Evolutionary conservation across 1,139 yeast genomes (phyloP).

Genomic region (Pichia sp.): DNA sequence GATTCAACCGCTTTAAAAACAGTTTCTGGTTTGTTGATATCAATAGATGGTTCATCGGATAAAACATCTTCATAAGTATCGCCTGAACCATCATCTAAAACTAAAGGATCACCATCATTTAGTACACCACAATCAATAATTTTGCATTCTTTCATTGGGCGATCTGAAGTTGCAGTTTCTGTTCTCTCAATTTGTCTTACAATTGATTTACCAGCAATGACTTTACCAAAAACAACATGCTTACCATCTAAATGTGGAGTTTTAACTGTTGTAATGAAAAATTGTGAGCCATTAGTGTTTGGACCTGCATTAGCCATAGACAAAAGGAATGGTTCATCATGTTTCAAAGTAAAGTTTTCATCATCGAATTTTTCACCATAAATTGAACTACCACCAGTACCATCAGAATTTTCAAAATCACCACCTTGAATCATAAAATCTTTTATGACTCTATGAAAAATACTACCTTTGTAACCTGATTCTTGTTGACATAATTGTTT

Average conservation of each 20-base stretch:
- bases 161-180: slow-evolving; percentile 57
- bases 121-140: slow-evolving; percentile 79
- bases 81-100: slow-evolving; percentile 72
- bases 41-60: slow-evolving; percentile 66
- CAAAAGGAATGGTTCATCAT: slow-evolving; percentile 78
- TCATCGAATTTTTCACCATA: slow-evolving; percentile 95
- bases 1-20: slow-evolving; percentile 60
- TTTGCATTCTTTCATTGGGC: slow-evolving; percentile 58
- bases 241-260: slow-evolving; percentile 80
- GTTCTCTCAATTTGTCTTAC: slow-evolving; percentile 72
- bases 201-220: slow-evolving; percentile 73
- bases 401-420: slow-evolving; percentile 84
- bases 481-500: slow-evolving; percentile 88
- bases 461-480: slow-evolving; percentile 77
- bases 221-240: slow-evolving; percentile 94
- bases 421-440: slow-evolving; percentile 96
- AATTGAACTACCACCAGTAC: slow-evolving; percentile 93
- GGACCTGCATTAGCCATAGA: slow-evolving; percentile 98
- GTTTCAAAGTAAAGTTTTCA: slow-evolving; percentile 72
- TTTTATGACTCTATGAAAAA: slow-evolving; percentile 89
- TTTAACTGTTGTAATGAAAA: slow-evolving; percentile 72
- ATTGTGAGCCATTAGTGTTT: slow-evolving; percentile 92
- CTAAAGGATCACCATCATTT: slow-evolving; percentile 44
- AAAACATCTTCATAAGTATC: slow-evolving; percentile 75
- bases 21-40: slow-evolving; percentile 50